Percentiles rank a stretch among this genome's conserved stretches.
Conservation (phyloP, 129 eudicot species). For the Flaveria bidentis region DNA sequence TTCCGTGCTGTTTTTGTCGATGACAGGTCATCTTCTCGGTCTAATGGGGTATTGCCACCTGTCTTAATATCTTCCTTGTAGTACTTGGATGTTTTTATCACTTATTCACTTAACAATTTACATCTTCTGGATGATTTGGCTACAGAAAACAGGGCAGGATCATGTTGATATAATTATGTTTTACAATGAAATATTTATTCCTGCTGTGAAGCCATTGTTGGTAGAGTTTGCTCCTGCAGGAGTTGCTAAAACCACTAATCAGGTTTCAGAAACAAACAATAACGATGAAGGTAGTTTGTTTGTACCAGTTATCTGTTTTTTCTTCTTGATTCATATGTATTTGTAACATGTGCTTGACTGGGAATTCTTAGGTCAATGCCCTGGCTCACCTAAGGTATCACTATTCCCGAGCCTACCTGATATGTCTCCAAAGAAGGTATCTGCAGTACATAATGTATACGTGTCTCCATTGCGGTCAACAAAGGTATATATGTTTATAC, state of each 20-base stretch:
- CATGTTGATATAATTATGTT: slow-evolving; percentile 90
- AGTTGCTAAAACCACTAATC: slow-evolving; percentile 43
- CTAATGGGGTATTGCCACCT: slow-evolving; percentile 50
- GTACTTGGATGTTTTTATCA: not conserved
- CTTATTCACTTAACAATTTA: slow-evolving; percentile 25
- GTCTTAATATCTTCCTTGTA: slow-evolving; percentile 1
- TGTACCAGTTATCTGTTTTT: slow-evolving; percentile 9
- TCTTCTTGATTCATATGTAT: not conserved
- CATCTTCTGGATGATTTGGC: slow-evolving; percentile 17
- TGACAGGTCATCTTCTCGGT: slow-evolving; percentile 65
- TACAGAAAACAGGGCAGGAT: slow-evolving; percentile 81
- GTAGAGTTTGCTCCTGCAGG: slow-evolving; percentile 74
- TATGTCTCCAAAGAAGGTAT: slow-evolving; percentile 97
- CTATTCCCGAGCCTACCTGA: slow-evolving; percentile 93
- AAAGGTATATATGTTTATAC: slow-evolving; percentile 47
- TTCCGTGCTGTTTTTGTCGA: slow-evolving; percentile 85
- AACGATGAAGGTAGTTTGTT: slow-evolving; percentile 50
- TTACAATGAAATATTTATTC: slow-evolving; percentile 85
- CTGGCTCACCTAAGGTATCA: slow-evolving; percentile 82
- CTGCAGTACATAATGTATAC: slow-evolving; percentile 81
- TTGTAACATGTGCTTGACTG: slow-evolving; percentile 1
- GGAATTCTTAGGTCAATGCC: slow-evolving; percentile 56
- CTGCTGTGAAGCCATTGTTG: slow-evolving; percentile 78
- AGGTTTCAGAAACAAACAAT: slow-evolving; percentile 50
- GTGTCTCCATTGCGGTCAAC: slow-evolving; percentile 94